Base-by-base conservation (phyloP, 2,329 filamentous ascomycete species). In the Zymoseptoria tritici region DNA sequence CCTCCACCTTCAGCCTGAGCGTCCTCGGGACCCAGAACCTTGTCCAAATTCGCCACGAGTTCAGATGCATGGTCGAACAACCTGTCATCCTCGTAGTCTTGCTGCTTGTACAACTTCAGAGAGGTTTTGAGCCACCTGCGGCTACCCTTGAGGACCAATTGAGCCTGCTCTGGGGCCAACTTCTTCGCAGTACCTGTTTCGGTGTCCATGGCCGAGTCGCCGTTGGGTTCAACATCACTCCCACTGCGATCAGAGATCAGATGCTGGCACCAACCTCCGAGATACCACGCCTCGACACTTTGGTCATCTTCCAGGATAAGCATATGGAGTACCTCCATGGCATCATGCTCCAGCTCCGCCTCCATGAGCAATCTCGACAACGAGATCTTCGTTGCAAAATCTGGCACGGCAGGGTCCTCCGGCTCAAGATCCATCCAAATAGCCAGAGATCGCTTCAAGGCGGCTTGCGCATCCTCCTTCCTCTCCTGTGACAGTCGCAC, bases 251-350 rank as follows among this genome's bases (percentile, higher is more conserved):
- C 83, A 9, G 88, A 89, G 63, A 89, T 79, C 60, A 96, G 82
- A 72, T 91, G 90, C 66, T 95, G 81, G 68, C 91, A 92, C 90
- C 93, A 97, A 3, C 94, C 95, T 51, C 94, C 94, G 4, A 99
- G 81, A 76, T 99, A 99, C 91, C 92, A 97, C 19, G 90, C 89
- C 76, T 99, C 94, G 20, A 99, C 89, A 73, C 93, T 96, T 71
- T 89, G 83, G 72, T 99, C 95, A 66, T 99, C 93, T 72, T 99
- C 94, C 42, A 83, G 80, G 49, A 96, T 85, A 57, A 99, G 79
- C 57, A 90, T 81, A 72, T 96, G 90, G 57, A 97, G 79, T 2
- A 97, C 91, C 59, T 89, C 84, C 60, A 96, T 83, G 0, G 94
- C 93, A 63, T 93, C 88, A 55, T 88, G 83, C 74, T 95, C 88